Conservation (phyloP, 148 eudicot genomes). For the Talinum fruticosum region DNA sequence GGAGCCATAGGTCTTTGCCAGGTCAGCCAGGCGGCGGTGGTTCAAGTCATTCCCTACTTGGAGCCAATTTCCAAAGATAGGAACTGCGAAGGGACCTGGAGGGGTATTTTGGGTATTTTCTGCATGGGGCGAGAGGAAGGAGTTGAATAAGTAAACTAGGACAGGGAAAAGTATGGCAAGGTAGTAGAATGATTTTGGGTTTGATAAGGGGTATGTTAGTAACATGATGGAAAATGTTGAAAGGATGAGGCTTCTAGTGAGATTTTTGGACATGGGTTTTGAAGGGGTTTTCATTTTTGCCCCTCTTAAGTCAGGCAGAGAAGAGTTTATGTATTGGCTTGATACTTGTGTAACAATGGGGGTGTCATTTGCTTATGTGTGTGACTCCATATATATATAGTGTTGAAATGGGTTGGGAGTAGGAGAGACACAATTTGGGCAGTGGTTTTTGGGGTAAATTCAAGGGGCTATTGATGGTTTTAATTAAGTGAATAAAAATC, state of each 20-base stretch:
- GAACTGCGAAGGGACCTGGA: constrained; percentile 40
- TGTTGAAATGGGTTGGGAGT: too few species aligned
- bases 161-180: constrained; percentile 18
- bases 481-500: too few species aligned
- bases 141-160: constrained; percentile 19
- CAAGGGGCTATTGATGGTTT: too few species aligned
- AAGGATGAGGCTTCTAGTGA: constrained; percentile 23
- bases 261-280: constrained; percentile 15
- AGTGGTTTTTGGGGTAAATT: too few species aligned
- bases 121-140: constrained; percentile 12
- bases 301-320: background rate
- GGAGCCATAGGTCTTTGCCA: constrained; percentile 35
- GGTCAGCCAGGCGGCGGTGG: constrained; percentile 38
- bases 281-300: constrained; percentile 23
- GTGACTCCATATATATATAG: too few species aligned
- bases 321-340: background rate
- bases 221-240: constrained; percentile 16
- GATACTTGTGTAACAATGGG: too few species aligned
- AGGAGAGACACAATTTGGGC: too few species aligned
- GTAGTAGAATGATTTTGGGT: constrained; percentile 3
- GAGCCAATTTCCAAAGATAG: constrained; percentile 53
- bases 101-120: constrained; percentile 24
- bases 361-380: too few species aligned
- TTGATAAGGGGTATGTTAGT: constrained; percentile 13
- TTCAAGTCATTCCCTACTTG: constrained; percentile 56